Base-by-base conservation (phyloP, 495 filamentous ascomycete genomes). In the Penicillium silybi region DNA sequence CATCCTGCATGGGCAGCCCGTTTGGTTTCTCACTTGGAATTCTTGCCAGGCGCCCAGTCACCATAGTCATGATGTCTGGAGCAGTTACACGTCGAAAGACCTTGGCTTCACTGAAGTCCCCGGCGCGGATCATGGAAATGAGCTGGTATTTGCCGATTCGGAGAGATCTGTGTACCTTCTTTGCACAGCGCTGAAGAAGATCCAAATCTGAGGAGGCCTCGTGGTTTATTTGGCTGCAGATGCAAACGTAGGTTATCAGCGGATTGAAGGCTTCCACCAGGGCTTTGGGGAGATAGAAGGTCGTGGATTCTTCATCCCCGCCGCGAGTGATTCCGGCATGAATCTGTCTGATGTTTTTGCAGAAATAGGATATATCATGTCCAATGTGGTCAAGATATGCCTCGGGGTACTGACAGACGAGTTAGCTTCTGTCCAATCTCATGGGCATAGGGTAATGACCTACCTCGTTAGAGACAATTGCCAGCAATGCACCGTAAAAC, bases 41-140 rank as follows among this genome's bases (percentile, higher is more conserved):
- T 43, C 37, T 20, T 18, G 38, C 44, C 37, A 53, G n/a, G 2
- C 51, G 44, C 37, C 29, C 51, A 17, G 29, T 37, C 6, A 53
- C 16, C 34, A 53, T 35, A 4, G 51, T 53, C 10, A 48, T 2
- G n/a, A 53, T 53, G 18, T 4, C 44, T 4, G 43, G 44, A 7
- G 51, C 34, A 25, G 42, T 18, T 6, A 53, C 51, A 3, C 38
- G 23, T 25, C 51, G 18, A 34, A 53, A 53, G 2, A 53, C 44
- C n/a, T 53, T 53, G 16, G 51, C 51, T 43, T 47, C 51, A 23
- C 44, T 53, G 13, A 27, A 53, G 26, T 53, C 51, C 8, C 51
- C 51, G 23, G 51, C 18, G 34, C 16, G 22, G 11, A 53, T 47
- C 51, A 53, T 53, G 37, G 44, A 6, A 11, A 53, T 53, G 6